A percentile compares a stretch with the other conserved stretches of the same genome.
phyloP scores from a whole-genome alignment of 768 basidiomycete genomes.

The Kwoniella newhampshirensis region DNA sequence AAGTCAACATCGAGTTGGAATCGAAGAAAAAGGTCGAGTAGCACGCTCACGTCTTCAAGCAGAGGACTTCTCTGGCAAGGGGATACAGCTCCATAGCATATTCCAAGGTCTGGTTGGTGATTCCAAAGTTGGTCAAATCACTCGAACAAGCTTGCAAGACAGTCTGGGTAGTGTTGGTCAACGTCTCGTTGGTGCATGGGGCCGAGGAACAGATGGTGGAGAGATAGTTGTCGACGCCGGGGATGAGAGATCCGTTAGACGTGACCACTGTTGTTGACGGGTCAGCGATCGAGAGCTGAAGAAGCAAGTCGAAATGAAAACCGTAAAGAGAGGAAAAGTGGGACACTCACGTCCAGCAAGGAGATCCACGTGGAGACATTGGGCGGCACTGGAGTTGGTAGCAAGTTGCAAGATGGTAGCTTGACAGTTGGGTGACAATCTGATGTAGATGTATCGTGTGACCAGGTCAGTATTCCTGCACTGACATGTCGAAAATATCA shows the following conservation, averaged over 20 bases:
- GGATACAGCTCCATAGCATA: slow-evolving; percentile 39
- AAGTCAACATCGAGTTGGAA: no score
- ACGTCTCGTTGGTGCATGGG: slow-evolving; percentile 32
- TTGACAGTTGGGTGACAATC: no score
- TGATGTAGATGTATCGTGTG: no score
- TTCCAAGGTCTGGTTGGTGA: slow-evolving; percentile 28
- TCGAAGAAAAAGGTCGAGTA: no score
- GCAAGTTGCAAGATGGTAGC: no score
- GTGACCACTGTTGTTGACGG: slow-evolving; percentile 28
- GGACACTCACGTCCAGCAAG: slow-evolving; percentile 8
- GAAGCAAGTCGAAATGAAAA: no score
- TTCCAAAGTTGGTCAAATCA: slow-evolving; percentile 29
- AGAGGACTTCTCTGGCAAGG: slow-evolving; percentile 45
- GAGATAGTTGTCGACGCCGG: slow-evolving; percentile 40
- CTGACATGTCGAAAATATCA: no score
- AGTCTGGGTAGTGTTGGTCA: slow-evolving; percentile 24
- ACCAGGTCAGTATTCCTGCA: no score
- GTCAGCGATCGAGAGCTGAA: neutral
- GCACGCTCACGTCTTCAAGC: slow-evolving; percentile 46
- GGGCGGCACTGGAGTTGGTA: neutral
- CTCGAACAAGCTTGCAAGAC: slow-evolving; percentile 30
- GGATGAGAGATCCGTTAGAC: slow-evolving; percentile 39
- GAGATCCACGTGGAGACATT: slow-evolving; percentile 8
- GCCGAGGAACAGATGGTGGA: slow-evolving; percentile 27
- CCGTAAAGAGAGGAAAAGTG: neutral